Evolutionary conservation across 2,329 filamentous ascomycete species (phyloP), one percentile per base, ranked within the genome.

Genomic region (Penicillium digitatum): DNA sequence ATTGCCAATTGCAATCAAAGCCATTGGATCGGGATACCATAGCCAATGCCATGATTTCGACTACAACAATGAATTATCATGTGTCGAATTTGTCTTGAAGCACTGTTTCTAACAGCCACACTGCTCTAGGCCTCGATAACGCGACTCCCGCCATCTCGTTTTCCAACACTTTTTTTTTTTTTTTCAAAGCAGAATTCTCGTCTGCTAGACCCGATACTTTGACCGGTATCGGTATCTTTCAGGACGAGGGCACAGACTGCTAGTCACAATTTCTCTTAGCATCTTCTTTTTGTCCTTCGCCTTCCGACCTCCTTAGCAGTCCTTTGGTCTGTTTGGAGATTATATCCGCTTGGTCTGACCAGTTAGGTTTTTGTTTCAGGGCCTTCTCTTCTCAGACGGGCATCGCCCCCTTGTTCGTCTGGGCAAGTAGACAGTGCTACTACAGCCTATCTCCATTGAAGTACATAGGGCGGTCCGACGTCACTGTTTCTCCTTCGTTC

Each of bases 381-480:
- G 90, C 89, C 90, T 94, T 91, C 90, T 94, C 88, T 92, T 81
- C 89, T 92, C 89, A 89, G 86, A 83, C 90, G 89, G 82, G 89
- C 88, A 82, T 87, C 85, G 85, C 88, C 68, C 69, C 69, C 90
- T 87, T 84, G 88, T 92, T 92, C 90, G 89, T 93, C 90, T 95
- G 90, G 85, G 90, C 83, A 86, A 66, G 89, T 86, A 95, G 91
- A 90, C 88, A 91, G 90, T 89, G 91, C 90, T 94, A 88, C 88
- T 88, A 82, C 69, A 72, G 68, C 68, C 62, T 62, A 72, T 69
- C 65, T 69, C 27, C 35, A 57, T 54, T 54, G 52, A 64, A 54
- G 51, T 61, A 32, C 53, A 48, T 47, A 63, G 61, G 63, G 60
- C 62, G 62, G 60, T 64, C 54, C 57, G 53, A 63, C 58, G 57